Evolutionary conservation across 108 stramenopile species (phyloP), one percentile per base, ranked within the genome.

Genomic region (Cyclotella choctawhatcheeana): DNA sequence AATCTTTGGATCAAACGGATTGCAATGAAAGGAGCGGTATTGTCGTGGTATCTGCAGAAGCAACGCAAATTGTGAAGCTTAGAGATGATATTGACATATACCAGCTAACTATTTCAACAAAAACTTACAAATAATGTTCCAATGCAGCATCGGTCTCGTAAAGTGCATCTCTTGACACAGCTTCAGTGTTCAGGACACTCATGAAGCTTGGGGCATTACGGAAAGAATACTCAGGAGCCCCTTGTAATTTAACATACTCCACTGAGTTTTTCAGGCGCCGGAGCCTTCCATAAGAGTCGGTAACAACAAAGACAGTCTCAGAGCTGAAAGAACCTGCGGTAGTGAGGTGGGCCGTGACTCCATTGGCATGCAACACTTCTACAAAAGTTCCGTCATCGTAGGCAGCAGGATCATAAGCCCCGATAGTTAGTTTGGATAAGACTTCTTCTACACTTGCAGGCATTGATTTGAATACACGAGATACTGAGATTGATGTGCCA

Each of bases 191-290:
- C 2, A 77, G 44, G 8, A 85, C 53, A 62, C 54, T 65, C 71
- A 81, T 77, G 70, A 85, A 85, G 43, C 63, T 63, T 25, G 84
- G 84, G 17, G 84, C 55, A 62, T 85, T 85, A 34, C 84, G 84
- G 59, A 85, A 85, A 33, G 71, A 13, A 45, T 50, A 68, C 0
- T 48, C 65, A 53, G 43, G 37, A 22, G 58, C 73, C 5, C 66
- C 75, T 40, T 51, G 33, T 22, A 83, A 58, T 35, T 30, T 16
- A 22, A 85, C 84, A 31, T 51, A 50, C 43, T 67, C 67, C 24
- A 44, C 48, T 5, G 50, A 30, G 47, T 85, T 82, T 47, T 73
- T 78, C 16, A 82, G 56, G 21, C 64, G 68, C 0, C 35, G 26
- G 4, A 62, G 30, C 12, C 71, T 44, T 17, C 77, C 77, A 24